Conservation (phyloP, 108 stramenopile species). For the Cyclotella cryptica region DNA sequence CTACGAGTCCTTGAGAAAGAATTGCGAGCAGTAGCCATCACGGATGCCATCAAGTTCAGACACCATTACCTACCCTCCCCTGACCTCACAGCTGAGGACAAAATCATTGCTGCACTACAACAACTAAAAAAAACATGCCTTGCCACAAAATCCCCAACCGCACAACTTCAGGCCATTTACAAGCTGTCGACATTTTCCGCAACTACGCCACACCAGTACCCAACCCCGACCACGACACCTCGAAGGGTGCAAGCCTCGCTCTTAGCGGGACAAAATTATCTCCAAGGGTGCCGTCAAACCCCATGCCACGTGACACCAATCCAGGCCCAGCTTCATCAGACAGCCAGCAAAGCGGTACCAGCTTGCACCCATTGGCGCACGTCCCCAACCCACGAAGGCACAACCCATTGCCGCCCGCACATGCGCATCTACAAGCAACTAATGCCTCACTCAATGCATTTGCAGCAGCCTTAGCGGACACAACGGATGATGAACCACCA, state of each 20-base stretch:
- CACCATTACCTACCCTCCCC: neutral
- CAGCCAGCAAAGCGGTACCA: too few species aligned
- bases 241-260: neutral
- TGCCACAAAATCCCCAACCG: neutral
- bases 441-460: neutral
- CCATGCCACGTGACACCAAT: neutral
- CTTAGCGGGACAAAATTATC: too few species aligned
- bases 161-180: neutral
- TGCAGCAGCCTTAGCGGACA: too few species aligned
- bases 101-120: neutral
- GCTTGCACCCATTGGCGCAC: too few species aligned
- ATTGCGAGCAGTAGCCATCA: neutral
- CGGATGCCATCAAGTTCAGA: constrained; percentile 1
- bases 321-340: neutral
- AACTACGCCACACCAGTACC: neutral
- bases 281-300: neutral
- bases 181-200: neutral
- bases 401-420: too few species aligned
- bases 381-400: too few species aligned
- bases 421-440: too few species aligned
- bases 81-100: neutral
- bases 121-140: too few species aligned
- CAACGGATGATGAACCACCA: too few species aligned
- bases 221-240: neutral
- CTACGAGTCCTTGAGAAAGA: neutral